phyloP scores from a whole-genome alignment of 2,329 filamentous ascomycete genomes.

The Hypocreales sp. region DNA sequence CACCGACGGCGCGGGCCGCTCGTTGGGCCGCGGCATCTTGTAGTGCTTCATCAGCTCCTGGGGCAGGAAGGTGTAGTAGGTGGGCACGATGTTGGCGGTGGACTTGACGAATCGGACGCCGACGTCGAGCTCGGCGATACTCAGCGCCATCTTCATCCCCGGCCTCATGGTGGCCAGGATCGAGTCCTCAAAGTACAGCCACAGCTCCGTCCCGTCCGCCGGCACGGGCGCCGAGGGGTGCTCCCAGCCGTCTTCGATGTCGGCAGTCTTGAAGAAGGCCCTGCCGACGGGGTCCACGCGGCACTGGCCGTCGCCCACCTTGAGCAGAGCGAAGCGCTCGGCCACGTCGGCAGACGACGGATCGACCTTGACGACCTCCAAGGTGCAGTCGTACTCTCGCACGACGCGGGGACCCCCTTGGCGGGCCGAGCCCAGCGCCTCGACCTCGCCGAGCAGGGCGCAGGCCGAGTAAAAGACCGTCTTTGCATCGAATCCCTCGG shows the following conservation, averaged over 20 bases:
- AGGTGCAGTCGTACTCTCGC: slow-evolving; percentile 34
- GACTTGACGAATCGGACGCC: slow-evolving; percentile 51
- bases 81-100: slow-evolving; percentile 37
- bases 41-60: slow-evolving; percentile 56
- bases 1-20: slow-evolving; percentile 30
- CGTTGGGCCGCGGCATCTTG: slow-evolving; percentile 36
- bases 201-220: slow-evolving; percentile 8
- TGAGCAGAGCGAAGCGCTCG: slow-evolving; percentile 27
- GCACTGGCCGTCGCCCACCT: slow-evolving; percentile 15
- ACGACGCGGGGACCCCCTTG: slow-evolving; percentile 16
- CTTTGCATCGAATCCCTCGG: slow-evolving; percentile 25
- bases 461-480: slow-evolving; percentile 28
- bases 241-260: slow-evolving; percentile 32
- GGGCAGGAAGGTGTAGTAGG: slow-evolving; percentile 48
- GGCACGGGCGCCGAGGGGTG: slow-evolving; percentile 10
- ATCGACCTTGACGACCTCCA: slow-evolving; percentile 43
- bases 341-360: slow-evolving; percentile 23
- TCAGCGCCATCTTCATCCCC: slow-evolving; percentile 47
- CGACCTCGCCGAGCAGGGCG: slow-evolving; percentile 18
- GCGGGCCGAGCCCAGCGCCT: slow-evolving; percentile 14
- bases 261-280: slow-evolving; percentile 24
- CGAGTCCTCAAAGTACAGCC: slow-evolving; percentile 54
- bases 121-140: slow-evolving; percentile 41
- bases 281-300: slow-evolving; percentile 27
- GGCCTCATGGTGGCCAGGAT: slow-evolving; percentile 35